Evolutionary conservation across 2,329 filamentous ascomycete species (phyloP), one percentile per base, ranked within the genome.

Genomic region (Phaeoacremonium minimum): DNA sequence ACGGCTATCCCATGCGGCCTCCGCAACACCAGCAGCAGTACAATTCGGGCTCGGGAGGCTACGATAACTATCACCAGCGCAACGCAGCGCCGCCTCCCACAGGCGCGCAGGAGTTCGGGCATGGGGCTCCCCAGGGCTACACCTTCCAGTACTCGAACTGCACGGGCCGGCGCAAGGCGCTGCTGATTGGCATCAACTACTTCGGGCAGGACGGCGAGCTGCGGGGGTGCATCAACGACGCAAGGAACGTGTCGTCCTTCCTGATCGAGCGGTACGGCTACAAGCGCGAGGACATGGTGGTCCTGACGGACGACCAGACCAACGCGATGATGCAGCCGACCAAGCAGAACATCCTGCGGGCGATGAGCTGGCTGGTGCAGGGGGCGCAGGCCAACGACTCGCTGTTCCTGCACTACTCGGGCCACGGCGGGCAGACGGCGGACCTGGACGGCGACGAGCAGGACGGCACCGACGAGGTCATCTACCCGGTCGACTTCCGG

Each of bases 161-260:
- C 57, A 82, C 78, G 6, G 85, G 85, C 35, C 75, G 73, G 46
- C 73, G 84, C 51, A 87, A 87, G 66, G 85, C 85, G 7, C 64
- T 89, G 38, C 64, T 89, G 38, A 86, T 89, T 44, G 85, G 85
- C 35, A 87, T 89, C 69, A 89, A 89, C 69, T 89, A 89, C 66
- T 83, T 87, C 49, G 78, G 80, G 35, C 80, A 85, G 53, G 63
- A 79, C 15, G 83, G 77, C 33, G 81, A 87, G 67, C 73, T 89
- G 36, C 71, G 79, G 41, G 85, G 85, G 30, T 89, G 85, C 61
- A 87, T 89, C 71, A 89, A 89, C 61, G 85, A 89, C 56, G 82
- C 85, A 20, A 80, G 83, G 63, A 89, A 89, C 56, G 76, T 89
- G 60, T 86, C 82, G 19, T 63, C 64, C 37, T 89, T 87, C 58